Conservation (phyloP, 129 eudicot species). For the Kitagawia praeruptora region DNA sequence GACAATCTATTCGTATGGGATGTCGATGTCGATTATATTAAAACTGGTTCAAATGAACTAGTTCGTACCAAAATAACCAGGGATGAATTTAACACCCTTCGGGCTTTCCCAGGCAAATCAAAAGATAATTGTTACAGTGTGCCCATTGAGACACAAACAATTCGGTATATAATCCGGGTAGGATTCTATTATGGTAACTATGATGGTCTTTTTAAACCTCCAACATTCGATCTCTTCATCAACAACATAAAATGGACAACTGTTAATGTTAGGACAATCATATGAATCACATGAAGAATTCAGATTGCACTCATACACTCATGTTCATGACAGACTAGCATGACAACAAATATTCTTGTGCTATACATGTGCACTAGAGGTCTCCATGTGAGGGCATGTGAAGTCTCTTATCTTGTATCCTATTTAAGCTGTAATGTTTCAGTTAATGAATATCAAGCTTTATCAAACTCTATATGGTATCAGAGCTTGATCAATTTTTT, state of each 20-base stretch:
- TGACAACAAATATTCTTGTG: no score
- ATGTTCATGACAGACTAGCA: no score
- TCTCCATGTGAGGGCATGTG: no score
- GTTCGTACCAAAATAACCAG: neutral
- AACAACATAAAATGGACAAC: neutral
- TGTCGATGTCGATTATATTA: neutral
- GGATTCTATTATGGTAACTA: neutral
- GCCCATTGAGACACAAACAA: neutral
- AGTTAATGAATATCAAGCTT: no score
- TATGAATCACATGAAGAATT: no score
- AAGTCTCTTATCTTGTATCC: no score
- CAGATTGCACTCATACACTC: no score
- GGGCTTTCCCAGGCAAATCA: neutral
- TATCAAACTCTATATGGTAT: no score
- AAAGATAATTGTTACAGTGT: neutral
- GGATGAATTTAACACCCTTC: neutral
- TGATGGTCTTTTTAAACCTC: neutral
- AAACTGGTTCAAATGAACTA: neutral
- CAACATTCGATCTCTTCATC: conserved; percentile 1
- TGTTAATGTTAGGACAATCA: no score
- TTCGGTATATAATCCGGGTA: neutral
- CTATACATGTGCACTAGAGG: no score
- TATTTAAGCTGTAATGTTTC: no score
- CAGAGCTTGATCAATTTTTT: no score
- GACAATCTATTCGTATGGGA: neutral